Evolutionary conservation across 371 early-diverging fungal species (phyloP), one percentile per base, ranked within the genome.

Genomic region (Apophysomyces variabilis): DNA sequence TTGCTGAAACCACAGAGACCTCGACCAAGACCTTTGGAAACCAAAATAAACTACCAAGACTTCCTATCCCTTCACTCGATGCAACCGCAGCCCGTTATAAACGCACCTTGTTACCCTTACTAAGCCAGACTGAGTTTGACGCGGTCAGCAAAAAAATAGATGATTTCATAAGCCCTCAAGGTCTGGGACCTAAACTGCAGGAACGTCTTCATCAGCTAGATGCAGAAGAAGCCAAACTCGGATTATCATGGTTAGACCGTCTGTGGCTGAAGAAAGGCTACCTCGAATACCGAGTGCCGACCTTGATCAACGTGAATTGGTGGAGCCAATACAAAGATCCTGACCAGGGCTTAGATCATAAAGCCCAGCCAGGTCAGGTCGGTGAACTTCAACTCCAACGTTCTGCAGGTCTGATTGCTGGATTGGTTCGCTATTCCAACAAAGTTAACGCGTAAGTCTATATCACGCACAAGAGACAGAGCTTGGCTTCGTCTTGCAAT

Each of bases 221-320:
- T 59, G 78, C 76, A 56, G 74, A 73, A 41, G 88, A 87, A 62
- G 72, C 85, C 1, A 61, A 65, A 16, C 54, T 69, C 5, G 75
- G 77, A 0, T 46, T 76, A 5, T 91, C 89, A 44, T 98, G 98
- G 98, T 77, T 98, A 21, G 97, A 96, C 69, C 80, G 82, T 8
- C 87, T 92, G 32, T 95, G 94, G 95, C 86, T 97, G 8, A 77
- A 86, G 62, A 90, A 93, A 65, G 98, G 92, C 13, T 98, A 98
- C 72, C 87, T 94, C n/a, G 89, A 90, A 56, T 96, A 92, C 85
- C 85, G 96, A 35, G 92, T 89, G 8, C 89, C 94, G 3, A 84
- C 89, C 6, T 76, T 94, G 67, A 87, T 95, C 77, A 93, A 95
- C 68, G 91, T 93, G 61, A 96, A 95, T 70, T 96, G 95, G 96